Percentiles rank a stretch among this genome's conserved stretches.
Conservation (phyloP, 192 early-diverging fungal genomes). For the Umbelopsis sp. region DNA sequence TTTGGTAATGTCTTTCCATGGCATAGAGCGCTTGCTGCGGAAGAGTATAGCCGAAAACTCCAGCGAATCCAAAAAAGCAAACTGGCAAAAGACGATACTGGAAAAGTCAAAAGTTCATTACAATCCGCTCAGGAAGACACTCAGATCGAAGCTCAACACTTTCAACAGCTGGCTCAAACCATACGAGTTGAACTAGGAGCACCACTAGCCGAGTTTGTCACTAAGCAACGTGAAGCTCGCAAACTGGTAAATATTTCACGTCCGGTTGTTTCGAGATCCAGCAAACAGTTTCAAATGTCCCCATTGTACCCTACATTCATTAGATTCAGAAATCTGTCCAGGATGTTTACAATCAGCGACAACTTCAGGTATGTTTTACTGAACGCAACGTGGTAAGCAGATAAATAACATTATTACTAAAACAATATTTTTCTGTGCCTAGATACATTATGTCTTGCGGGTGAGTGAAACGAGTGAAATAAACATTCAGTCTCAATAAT, state of each 20-base stretch:
- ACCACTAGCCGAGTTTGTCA: conserved; percentile 55
- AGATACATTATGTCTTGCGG: conserved; percentile 12
- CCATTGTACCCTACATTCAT: background rate
- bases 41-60: background rate
- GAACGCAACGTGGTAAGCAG: background rate
- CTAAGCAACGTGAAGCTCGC: conserved; percentile 56
- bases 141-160: conserved; percentile 10
- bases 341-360: conserved; percentile 3
- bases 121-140: background rate
- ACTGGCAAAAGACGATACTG: conserved; percentile 1
- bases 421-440: background rate
- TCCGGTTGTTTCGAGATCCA: background rate
- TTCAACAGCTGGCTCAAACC: conserved; percentile 51
- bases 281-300: background rate
- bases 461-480: background rate
- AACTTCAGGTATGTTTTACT: background rate
- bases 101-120: background rate
- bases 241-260: conserved; percentile 35
- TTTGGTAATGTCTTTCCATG: background rate
- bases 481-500: background rate
- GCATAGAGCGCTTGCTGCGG: background rate
- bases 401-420: background rate
- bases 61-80: background rate
- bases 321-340: background rate
- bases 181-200: conserved; percentile 58